A percentile compares a stretch with the other conserved stretches of the same genome.
phyloP scores from a whole-genome alignment of 2,329 filamentous ascomycete genomes.

The Akanthomyces uredinophilus region DNA sequence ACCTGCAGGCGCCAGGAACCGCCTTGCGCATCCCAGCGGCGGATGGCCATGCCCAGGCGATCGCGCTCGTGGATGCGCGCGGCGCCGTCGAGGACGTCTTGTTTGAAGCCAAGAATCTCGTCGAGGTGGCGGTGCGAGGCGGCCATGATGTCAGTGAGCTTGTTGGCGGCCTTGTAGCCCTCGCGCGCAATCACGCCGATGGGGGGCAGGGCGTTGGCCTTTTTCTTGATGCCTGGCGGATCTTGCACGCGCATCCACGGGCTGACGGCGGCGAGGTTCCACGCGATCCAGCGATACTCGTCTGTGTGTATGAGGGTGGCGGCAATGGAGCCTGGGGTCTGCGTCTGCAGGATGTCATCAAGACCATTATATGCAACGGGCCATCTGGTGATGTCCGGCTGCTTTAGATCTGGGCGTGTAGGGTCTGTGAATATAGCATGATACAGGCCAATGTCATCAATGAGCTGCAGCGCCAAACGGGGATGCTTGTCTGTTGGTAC shows the following conservation, averaged over 20 bases:
- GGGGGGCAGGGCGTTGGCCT: slow-evolving; percentile 46
- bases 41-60: slow-evolving; percentile 67
- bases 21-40: slow-evolving; percentile 59
- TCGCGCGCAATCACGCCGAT: slow-evolving; percentile 57
- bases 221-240: slow-evolving; percentile 40
- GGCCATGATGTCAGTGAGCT: slow-evolving; percentile 61
- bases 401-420: slow-evolving; percentile 42
- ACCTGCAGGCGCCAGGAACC: slow-evolving; percentile 68
- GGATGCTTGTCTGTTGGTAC: slow-evolving; percentile 49
- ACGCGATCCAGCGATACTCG: slow-evolving; percentile 66
- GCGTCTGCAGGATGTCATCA: slow-evolving; percentile 41
- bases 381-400: slow-evolving; percentile 59
- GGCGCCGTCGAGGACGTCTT: slow-evolving; percentile 42
- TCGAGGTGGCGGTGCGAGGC: slow-evolving; percentile 57
- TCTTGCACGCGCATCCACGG: slow-evolving; percentile 60
- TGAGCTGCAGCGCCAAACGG: slow-evolving; percentile 54
- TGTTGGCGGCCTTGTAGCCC: slow-evolving; percentile 76
- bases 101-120: slow-evolving; percentile 60
- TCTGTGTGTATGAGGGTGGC: slow-evolving; percentile 54
- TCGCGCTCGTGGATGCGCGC: slow-evolving; percentile 51
- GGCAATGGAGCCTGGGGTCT: slow-evolving; percentile 43
- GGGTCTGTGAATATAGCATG: slow-evolving; percentile 70
- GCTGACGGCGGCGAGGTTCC: slow-evolving; percentile 68
- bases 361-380: slow-evolving; percentile 59
- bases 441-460: slow-evolving; percentile 64